Evolutionary conservation across 805 yeast species (phyloP).

Genomic region (Candida maesae): DNA sequence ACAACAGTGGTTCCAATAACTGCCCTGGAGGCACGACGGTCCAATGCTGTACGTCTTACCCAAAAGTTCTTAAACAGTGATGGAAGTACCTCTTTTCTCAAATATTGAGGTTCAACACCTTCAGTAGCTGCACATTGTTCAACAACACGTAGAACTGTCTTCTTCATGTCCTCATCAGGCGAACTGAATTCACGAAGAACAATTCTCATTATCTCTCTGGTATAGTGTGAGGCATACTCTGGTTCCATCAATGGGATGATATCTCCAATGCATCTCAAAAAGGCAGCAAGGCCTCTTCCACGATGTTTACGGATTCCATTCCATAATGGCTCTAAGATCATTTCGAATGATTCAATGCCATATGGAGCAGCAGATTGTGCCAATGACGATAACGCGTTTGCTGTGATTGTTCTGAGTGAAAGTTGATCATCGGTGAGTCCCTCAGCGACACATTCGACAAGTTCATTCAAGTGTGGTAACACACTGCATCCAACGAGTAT

Average conservation of each 20-base stretch:
- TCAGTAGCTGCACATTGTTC: slow-evolving; percentile 62
- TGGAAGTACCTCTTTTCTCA: slow-evolving; percentile 49
- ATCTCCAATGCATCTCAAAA: slow-evolving; percentile 71
- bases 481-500: slow-evolving; percentile 64
- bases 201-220: slow-evolving; percentile 67
- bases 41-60: slow-evolving; percentile 78
- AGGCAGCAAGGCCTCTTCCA: slow-evolving; percentile 74
- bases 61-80: slow-evolving; percentile 72
- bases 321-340: slow-evolving; percentile 71
- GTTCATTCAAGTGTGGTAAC: slow-evolving; percentile 64
- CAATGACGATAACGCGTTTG: slow-evolving; percentile 63
- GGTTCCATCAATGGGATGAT: slow-evolving; percentile 84
- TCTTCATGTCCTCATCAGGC: slow-evolving; percentile 86
- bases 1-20: slow-evolving; percentile 72
- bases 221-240: slow-evolving; percentile 74
- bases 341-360: slow-evolving; percentile 85
- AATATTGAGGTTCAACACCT: slow-evolving; percentile 47
- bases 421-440: slow-evolving; percentile 65
- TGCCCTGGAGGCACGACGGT: slow-evolving; percentile 48
- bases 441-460: slow-evolving; percentile 57
- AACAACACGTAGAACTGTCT: slow-evolving; percentile 64
- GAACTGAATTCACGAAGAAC: slow-evolving; percentile 69
- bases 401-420: slow-evolving; percentile 66
- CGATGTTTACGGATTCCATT: slow-evolving; percentile 69
- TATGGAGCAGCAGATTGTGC: slow-evolving; percentile 84